A percentile compares a stretch with the other conserved stretches of the same genome.
phyloP scores from a whole-genome alignment of 148 eudicot genomes.

The Dysphania ambrosioides region DNA sequence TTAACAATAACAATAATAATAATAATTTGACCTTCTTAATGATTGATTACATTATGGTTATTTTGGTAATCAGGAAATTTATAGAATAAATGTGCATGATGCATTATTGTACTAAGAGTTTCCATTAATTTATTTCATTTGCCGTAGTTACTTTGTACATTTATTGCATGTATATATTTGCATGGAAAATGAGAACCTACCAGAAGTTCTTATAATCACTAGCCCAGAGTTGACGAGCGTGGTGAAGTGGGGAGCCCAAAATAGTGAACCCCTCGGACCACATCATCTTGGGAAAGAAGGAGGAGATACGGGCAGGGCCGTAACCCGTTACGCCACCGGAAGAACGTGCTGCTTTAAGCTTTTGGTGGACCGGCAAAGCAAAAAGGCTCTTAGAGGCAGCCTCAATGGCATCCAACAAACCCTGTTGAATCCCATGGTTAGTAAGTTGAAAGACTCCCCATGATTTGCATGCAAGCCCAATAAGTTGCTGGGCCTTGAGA shows the following conservation, averaged over 20 bases:
- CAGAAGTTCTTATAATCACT: conserved; percentile 52
- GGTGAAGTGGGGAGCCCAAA: conserved; percentile 66
- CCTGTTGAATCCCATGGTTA: conserved; percentile 47
- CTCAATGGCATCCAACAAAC: conserved; percentile 45
- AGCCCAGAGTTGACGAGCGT: conserved; percentile 91
- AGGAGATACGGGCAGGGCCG: conserved; percentile 64
- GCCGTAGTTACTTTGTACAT: too few species aligned
- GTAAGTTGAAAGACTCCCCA: conserved; percentile 77
- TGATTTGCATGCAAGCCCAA: conserved; percentile 67
- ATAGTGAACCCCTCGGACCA: conserved; percentile 96
- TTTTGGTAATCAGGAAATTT: neutral
- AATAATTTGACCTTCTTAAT: neutral
- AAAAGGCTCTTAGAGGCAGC: conserved; percentile 39
- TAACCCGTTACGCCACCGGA: conserved; percentile 57
- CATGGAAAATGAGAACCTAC: conserved; percentile 36
- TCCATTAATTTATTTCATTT: neutral
- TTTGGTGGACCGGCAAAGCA: conserved; percentile 56
- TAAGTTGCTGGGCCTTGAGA: conserved; percentile 36
- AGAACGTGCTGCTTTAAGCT: conserved; percentile 57
- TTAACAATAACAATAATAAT: too few species aligned
- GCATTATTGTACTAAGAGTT: neutral
- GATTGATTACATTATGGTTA: neutral
- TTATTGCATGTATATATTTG: conserved; percentile 21
- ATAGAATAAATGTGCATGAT: neutral
- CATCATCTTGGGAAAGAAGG: conserved; percentile 66